Conservation (phyloP, 148 eudicot species). For the Vaccinium vitisidaea region DNA sequence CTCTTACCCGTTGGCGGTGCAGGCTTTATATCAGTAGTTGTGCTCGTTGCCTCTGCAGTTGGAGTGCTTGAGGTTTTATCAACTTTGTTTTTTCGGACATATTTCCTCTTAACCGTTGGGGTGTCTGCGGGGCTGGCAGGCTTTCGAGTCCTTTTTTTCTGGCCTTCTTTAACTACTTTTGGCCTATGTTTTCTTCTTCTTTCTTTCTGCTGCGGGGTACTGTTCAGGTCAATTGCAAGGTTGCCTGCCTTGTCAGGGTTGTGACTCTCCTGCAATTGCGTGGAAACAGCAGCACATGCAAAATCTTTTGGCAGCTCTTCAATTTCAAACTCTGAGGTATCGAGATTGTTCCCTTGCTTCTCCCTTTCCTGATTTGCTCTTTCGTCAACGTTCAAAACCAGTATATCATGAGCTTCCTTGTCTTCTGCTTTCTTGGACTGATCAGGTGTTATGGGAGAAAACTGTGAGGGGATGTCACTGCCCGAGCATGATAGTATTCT, state of each 20-base stretch:
- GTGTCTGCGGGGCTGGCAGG: constrained; percentile 30
- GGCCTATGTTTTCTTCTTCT: constrained; percentile 82
- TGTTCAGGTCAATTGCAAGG: constrained; percentile 47
- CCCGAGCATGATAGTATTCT: constrained; percentile 24
- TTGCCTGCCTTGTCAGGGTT: constrained; percentile 50
- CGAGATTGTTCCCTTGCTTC: constrained; percentile 27
- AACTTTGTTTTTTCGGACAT: constrained; percentile 44
- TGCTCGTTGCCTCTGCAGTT: constrained; percentile 8
- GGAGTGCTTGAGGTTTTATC: constrained; percentile 34
- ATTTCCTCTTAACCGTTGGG: constrained; percentile 48
- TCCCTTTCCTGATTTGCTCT: constrained; percentile 24
- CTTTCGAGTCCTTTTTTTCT: constrained; percentile 48
- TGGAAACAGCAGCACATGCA: constrained; percentile 25
- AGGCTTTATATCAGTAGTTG: no score
- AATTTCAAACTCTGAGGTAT: constrained; percentile 31
- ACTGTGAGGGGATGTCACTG: constrained; percentile 19
- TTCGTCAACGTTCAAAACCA: constrained; percentile 21
- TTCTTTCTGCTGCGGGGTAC: constrained; percentile 62
- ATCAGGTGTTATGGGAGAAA: constrained; percentile 66
- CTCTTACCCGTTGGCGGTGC: constrained; percentile 35
- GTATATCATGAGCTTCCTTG: constrained; percentile 18
- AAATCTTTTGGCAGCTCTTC: constrained; percentile 21
- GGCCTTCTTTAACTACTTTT: constrained; percentile 70
- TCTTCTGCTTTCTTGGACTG: constrained; percentile 31
- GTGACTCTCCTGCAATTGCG: constrained; percentile 44